Percentiles rank a stretch among this genome's conserved stretches.
Evolutionary conservation across 2,329 filamentous ascomycete species (phyloP).

Genomic region (Fusarium napiforme): DNA sequence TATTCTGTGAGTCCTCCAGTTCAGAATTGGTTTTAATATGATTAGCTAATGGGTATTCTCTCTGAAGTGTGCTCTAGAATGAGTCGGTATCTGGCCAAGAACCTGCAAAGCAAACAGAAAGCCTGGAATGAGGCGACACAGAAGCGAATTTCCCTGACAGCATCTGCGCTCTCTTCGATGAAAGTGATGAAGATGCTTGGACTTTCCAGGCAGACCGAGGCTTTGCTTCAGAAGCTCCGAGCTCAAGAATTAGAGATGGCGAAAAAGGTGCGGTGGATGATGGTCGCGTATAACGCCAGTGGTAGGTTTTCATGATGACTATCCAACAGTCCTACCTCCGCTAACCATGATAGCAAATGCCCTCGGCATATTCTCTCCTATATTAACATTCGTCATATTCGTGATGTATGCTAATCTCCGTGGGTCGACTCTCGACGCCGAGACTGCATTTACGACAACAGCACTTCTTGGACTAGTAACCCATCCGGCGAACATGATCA

Average conservation of each 20-base stretch:
- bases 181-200: not conserved
- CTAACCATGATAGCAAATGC: not conserved
- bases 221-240: not conserved
- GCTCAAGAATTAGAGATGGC: not conserved
- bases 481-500: not conserved
- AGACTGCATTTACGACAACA: not conserved
- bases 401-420: not conserved
- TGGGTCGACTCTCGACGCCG: not conserved
- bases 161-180: not conserved
- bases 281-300: not conserved
- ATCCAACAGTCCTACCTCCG: fast-evolving
- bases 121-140: not conserved
- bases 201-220: not conserved
- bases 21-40: fast-evolving
- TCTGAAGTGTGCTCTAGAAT: not conserved
- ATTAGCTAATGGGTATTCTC: fast-evolving
- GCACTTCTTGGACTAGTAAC: not conserved
- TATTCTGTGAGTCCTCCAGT: not conserved
- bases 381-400: not conserved
- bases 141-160: not conserved
- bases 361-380: not conserved
- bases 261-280: not conserved
- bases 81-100: not conserved
- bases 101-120: not conserved
- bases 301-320: not conserved